These are phyloP conservation scores for Boletus subcaerulescens DNA, from an alignment of 768 basidiomycete species.

Conservation along the genomic window DNA sequence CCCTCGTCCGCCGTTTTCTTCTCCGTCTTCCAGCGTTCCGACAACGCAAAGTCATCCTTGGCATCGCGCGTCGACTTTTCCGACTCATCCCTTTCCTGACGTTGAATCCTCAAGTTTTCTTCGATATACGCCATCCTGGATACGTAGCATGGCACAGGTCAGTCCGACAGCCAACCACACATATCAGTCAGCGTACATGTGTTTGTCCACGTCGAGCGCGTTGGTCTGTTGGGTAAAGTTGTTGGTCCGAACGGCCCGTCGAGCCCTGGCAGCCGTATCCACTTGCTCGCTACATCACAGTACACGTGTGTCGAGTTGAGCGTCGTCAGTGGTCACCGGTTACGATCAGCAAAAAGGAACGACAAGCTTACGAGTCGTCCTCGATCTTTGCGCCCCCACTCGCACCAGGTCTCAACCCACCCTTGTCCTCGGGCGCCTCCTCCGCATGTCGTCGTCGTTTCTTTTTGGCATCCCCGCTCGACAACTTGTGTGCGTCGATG, in stretches of 20 bases:
- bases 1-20: slow-evolving; percentile 74
- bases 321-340: too few species aligned
- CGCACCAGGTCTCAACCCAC: slow-evolving; percentile 52
- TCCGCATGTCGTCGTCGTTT: slow-evolving; percentile 56
- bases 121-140: slow-evolving; percentile 95
- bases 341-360: neutral
- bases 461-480: slow-evolving; percentile 77
- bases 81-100: slow-evolving; percentile 50
- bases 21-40: slow-evolving; percentile 61
- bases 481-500: slow-evolving; percentile 82
- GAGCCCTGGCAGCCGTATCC: slow-evolving; percentile 66
- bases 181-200: slow-evolving; percentile 62
- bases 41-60: slow-evolving; percentile 75
- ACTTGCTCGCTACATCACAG: slow-evolving; percentile 52
- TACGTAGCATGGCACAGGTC: too few species aligned
- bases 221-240: slow-evolving; percentile 99
- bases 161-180: too few species aligned
- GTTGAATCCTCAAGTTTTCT: slow-evolving; percentile 78
- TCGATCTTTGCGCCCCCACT: slow-evolving; percentile 29
- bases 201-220: slow-evolving; percentile 93
- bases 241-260: slow-evolving; percentile 74
- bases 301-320: neutral
- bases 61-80: slow-evolving; percentile 43
- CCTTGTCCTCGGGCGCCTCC: slow-evolving; percentile 40
- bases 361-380: slow-evolving; percentile 46